Base-by-base conservation (phyloP, 768 basidiomycete species). In the Kwoniella europaea region DNA sequence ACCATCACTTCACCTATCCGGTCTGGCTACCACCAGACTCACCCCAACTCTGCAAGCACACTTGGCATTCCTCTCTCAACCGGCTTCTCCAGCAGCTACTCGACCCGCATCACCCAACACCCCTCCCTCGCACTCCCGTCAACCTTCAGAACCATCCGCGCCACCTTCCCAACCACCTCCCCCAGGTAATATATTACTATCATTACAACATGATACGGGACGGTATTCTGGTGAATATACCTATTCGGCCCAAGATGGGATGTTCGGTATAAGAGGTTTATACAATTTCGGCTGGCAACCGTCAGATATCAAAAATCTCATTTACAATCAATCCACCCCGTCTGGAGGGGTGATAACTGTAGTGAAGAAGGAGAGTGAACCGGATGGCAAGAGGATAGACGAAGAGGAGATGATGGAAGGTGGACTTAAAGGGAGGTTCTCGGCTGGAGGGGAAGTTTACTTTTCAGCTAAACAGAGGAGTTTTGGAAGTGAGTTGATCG, bases 361-460 rank as follows among this genome's bases (percentile, higher is more conserved):
- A 35, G 24, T 43, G 12, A 62, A 83, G 73, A 86, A n/a, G 78
- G 80, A 24, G 62, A 46, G 53, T 15, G 71, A 72, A 63, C 64
- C 15, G 44, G 67, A 42, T 72, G 83, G 88, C 44, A 93, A 92
- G 83, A 88, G 94, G n/a, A 89, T 97, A 4, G 96, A 98, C 66
- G 94, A 96, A 80, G 94, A 96, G 84, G 95, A 97, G 58, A 91
- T 91, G 29, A 90, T 94, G 73, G 92, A 93, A 67, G 92, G 93
- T 41, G 95, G 96, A 0, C 86, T 98, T 41, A 92, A 90, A 79
- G 96, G 96, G 0, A 88, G 96, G 27, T 88, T 97, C 58, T 94
- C 93, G 0, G 89, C 93, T 18, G 96, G 96, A 35, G 95, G 92
- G 15, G 96, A 98, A 81, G 83, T 97, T 20, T 98, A 97, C 83